A percentile compares a stretch with the other conserved stretches of the same genome.
Conservation (phyloP, 1,139 yeast species). For the Suhomyces guaymorum region DNA sequence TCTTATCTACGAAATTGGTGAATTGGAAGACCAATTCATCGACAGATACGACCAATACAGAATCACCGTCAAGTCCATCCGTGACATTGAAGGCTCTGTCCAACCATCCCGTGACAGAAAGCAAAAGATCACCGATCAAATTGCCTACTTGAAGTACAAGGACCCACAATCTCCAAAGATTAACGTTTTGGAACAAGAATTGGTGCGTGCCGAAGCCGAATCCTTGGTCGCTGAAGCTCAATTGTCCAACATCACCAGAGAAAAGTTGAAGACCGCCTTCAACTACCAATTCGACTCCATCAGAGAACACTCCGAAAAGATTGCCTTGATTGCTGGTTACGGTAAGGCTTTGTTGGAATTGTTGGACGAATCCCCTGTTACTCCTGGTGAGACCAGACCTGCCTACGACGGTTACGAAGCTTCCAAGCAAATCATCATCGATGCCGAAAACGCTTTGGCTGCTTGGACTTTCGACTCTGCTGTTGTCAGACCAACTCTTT, state of each 20-base stretch:
- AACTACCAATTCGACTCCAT: conserved; percentile 81
- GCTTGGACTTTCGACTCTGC: conserved; percentile 83
- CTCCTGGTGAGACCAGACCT: conserved; percentile 91
- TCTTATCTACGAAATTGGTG: conserved; percentile 78
- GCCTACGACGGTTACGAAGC: conserved; percentile 88
- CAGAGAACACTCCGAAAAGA: conserved; percentile 81
- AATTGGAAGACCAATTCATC: conserved; percentile 82
- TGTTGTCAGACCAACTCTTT: conserved; percentile 76
- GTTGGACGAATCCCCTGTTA: conserved; percentile 80
- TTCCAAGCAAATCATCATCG: conserved; percentile 81
- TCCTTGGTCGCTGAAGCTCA: conserved; percentile 90
- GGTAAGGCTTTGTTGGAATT: conserved; percentile 83
- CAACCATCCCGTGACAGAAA: conserved; percentile 87
- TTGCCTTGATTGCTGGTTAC: conserved; percentile 84
- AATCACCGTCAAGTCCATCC: conserved; percentile 73
- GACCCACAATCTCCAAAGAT: conserved; percentile 84
- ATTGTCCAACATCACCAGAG: conserved; percentile 82
- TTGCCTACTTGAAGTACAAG: conserved; percentile 79
- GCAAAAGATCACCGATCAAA: conserved; percentile 81
- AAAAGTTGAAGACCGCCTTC: conserved; percentile 81
- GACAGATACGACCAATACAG: conserved; percentile 87
- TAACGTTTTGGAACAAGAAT: conserved; percentile 79
- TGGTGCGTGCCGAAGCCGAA: conserved; percentile 90
- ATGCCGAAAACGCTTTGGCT: conserved; percentile 80
- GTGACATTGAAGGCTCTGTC: conserved; percentile 84